Percentiles rank a stretch among this genome's conserved stretches.
phyloP scores from a whole-genome alignment of 495 filamentous ascomycete genomes.

The Penicillium bialowiezense region DNA sequence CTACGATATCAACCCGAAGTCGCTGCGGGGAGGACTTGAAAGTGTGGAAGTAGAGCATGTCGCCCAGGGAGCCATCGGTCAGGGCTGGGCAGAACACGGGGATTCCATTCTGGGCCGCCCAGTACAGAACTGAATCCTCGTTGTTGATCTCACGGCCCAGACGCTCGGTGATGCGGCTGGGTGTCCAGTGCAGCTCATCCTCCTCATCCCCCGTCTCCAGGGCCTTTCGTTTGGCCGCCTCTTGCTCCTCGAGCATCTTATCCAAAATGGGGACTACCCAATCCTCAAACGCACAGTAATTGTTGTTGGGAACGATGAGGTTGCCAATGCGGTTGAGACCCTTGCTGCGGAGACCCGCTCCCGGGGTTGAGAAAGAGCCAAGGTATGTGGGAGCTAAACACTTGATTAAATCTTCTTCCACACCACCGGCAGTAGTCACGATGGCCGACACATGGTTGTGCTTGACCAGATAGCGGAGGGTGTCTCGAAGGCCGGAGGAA shows the following conservation, averaged over 20 bases:
- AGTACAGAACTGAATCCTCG: constrained; percentile 84
- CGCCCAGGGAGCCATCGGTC: constrained; percentile 90
- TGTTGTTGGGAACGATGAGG: constrained; percentile 91
- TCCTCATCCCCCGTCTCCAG: constrained; percentile 53
- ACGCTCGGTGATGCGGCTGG: constrained; percentile 78
- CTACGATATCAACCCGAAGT: constrained; percentile 81
- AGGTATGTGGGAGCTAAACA: constrained; percentile 92
- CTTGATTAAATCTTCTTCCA: constrained; percentile 98
- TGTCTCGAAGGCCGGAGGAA: constrained; percentile 89
- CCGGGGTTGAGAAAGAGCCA: constrained; percentile 72
- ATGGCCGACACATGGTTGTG: constrained; percentile 87
- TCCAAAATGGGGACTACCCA: constrained; percentile 93
- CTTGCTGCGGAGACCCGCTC: constrained; percentile 70
- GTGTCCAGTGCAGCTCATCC: constrained; percentile 81
- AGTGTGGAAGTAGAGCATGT: constrained; percentile 98
- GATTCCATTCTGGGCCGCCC: constrained; percentile 90
- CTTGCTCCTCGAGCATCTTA: constrained; percentile 88
- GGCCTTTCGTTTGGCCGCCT: constrained; percentile 56
- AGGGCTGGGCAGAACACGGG: constrained; percentile 95
- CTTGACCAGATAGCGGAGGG: constrained; percentile 86
- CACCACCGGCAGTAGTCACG: constrained; percentile 93
- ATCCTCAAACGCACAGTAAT: constrained; percentile 97
- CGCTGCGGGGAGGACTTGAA: constrained; percentile 78
- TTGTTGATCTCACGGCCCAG: constrained; percentile 91
- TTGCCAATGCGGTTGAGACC: constrained; percentile 96